Evolutionary conservation across 306 rosid species (phyloP), one percentile per base, ranked within the genome.

Genomic region (Pterocarpus santalinus): DNA sequence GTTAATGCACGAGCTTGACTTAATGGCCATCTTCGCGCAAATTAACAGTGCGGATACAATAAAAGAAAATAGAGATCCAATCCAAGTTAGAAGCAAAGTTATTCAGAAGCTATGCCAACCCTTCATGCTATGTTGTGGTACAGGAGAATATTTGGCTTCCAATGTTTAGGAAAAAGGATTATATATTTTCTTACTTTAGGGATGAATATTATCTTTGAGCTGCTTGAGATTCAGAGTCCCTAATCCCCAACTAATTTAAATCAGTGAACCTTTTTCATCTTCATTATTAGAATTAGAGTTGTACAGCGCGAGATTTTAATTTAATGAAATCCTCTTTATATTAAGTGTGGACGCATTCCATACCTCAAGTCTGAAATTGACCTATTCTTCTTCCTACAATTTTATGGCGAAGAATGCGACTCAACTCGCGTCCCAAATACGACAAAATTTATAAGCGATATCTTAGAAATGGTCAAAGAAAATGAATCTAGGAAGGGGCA

Each of bases 391-490:
- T 65, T 55, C 74, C 49, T 41, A 9, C 49, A 8, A 47, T 12
- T 64, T 38, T 3, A 63, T 62, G 65, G 73, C 55, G 60, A 67
- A 51, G 9, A 61, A 51, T 28, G 47, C 34, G 64, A 7, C 60
- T 58, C n/a, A 44, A 11, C 35, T n/a, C 55, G 32, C 49, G 34
- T 57, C 30, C 22, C 64, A 39, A 73, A 57, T 34, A 39, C 14
- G 43, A 73, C 46, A 73, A 8, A 55, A 43, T 44, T 12, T 5
- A 43, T 5, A 34, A 55, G 41, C 41, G 5, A 39, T 22, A 22
- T 22, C 0, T 5, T 22, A 33, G 34, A 22, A 75, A 67, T 14
- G 56, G 85, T 81, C 84, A 73, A 65, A 55, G 63, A 73, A 64
- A 73, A 65, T 64, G 62, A 73, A 81, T 51, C 52, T 36, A 0